A percentile compares a stretch with the other conserved stretches of the same genome.
These are phyloP conservation scores for Bipolaris sorokiniana DNA, from an alignment of 2,329 filamentous ascomycete genomes.

Conservation along the genomic window DNA sequence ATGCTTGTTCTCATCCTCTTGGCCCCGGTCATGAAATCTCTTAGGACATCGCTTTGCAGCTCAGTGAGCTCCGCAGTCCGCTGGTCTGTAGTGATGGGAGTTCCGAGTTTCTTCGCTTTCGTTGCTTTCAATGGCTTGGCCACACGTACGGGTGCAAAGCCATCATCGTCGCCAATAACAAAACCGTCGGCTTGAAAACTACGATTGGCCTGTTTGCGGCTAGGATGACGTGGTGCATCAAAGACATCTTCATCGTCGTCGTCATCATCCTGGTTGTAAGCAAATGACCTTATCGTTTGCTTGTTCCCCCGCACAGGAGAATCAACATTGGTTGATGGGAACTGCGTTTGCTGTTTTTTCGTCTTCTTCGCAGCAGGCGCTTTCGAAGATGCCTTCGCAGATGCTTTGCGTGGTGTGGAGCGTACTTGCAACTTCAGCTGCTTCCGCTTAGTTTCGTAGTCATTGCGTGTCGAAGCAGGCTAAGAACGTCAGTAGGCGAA, in stretches of 20 bases:
- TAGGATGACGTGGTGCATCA: slow-evolving; percentile 28
- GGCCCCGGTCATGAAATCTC: slow-evolving; percentile 68
- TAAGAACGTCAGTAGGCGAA: slow-evolving; percentile 30
- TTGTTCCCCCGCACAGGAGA: slow-evolving; percentile 63
- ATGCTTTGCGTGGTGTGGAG: slow-evolving; percentile 52
- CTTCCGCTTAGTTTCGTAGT: slow-evolving; percentile 50
- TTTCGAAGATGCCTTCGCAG: slow-evolving; percentile 35
- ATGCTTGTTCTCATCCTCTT: slow-evolving; percentile 66
- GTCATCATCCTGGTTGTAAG: slow-evolving; percentile 35
- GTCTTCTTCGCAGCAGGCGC: slow-evolving; percentile 25
- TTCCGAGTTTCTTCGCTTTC: slow-evolving; percentile 54
- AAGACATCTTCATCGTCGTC: slow-evolving; percentile 35
- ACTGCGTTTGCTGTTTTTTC: slow-evolving; percentile 50
- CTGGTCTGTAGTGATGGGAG: slow-evolving; percentile 65
- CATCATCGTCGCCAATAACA: slow-evolving; percentile 51
- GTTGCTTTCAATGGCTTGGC: slow-evolving; percentile 45
- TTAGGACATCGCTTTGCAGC: slow-evolving; percentile 68
- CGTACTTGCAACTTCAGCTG: slow-evolving; percentile 61
- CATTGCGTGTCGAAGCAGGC: slow-evolving; percentile 53
- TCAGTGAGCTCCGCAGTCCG: slow-evolving; percentile 62
- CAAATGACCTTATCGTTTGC: slow-evolving; percentile 39
- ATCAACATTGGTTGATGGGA: slow-evolving; percentile 71
- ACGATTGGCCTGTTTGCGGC: slow-evolving; percentile 33
- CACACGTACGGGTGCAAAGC: slow-evolving; percentile 53
- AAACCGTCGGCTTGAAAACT: slow-evolving; percentile 48